Base-by-base conservation (phyloP, 257 asterid genomes). In the Eustoma russellianum region DNA sequence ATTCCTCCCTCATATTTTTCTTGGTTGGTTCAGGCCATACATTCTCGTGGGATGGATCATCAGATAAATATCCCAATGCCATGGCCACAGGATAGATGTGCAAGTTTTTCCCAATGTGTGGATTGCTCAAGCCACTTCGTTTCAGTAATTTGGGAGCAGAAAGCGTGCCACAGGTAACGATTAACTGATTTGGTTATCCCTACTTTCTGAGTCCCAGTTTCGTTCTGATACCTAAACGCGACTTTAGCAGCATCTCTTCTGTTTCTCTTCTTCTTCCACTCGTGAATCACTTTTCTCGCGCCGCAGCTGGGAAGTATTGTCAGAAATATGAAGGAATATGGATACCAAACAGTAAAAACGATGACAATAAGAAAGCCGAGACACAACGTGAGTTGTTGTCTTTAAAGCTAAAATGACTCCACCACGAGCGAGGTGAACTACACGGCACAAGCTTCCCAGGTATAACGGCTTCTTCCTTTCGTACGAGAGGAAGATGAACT, bases 61-160 rank as follows among this genome's bases (percentile, higher is more conserved):
- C 85, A 0, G 97, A 96, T 14, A 86, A 83, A 40, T 61, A 68
- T 2, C 97, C 97, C 97, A 94, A 86, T 0, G 68, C 93, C 76
- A 86, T 38, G 3, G 73, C 77, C 7, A 81, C 97, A 0, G 97
- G 94, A 50, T 90, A 96, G 56, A 90, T 66, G 48, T 83, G 98
- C 11, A 90, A 44, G 56, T 90, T 58, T 41, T 28, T 77, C 0
- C 98, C 98, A 3, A 86, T 83, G 55, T 78, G 81, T 0, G 78
- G 82, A 56, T 90, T 90, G 74, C 60, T 78, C 5, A 90, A 50
- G 38, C 98, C 94, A 38, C 98, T 86, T 19, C 56, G 43, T 60
- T 62, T 82, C 6, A 90, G 67, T 46, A 90, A 35, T 0, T 72
- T 65, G 0, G 96, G 98, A 0, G 98, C 86, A 51, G 72, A 58